Conservation (phyloP, 306 rosid species). For the Fragaria iinumae region DNA sequence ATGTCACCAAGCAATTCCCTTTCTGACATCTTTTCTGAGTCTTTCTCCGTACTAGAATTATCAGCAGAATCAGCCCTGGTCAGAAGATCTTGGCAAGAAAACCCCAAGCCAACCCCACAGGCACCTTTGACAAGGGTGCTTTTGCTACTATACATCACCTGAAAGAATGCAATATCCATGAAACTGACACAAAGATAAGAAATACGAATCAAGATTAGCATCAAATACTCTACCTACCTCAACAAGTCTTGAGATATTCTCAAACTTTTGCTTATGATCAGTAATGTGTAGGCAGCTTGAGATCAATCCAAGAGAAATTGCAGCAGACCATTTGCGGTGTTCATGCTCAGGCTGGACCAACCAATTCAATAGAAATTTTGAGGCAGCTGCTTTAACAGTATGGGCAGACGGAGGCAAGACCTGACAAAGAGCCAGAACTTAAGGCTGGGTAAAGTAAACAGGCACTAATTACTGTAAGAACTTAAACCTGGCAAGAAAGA, state of each 20-base stretch:
- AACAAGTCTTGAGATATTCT: conserved; percentile 73
- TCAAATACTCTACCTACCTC: conserved; percentile 52
- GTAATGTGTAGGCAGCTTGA: conserved; percentile 90
- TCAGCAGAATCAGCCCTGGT: conserved; percentile 62
- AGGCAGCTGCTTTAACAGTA: conserved; percentile 83
- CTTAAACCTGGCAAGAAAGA: conserved; percentile 9
- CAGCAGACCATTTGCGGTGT: conserved; percentile 86
- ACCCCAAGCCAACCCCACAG: conserved; percentile 94
- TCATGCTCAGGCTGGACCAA: conserved; percentile 89
- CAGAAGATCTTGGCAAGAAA: conserved; percentile 83
- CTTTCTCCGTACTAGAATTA: conserved; percentile 42
- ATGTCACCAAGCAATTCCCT: conserved; percentile 59
- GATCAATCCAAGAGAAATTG: conserved; percentile 89
- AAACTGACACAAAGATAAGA: neutral
- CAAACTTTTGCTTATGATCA: conserved; percentile 79
- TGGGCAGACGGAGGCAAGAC: conserved; percentile 88
- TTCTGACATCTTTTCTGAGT: conserved; percentile 50
- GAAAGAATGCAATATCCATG: conserved; percentile 31
- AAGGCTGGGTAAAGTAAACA: conserved; percentile 4
- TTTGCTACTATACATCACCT: conserved; percentile 71
- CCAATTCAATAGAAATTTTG: conserved; percentile 87
- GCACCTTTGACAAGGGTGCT: conserved; percentile 93
- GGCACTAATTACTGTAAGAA: neutral
- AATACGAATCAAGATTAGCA: conserved; percentile 8
- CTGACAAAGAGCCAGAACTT: conserved; percentile 42